Conservation (phyloP, 2,329 filamentous ascomycete species). For the Ceratocystis variospora region DNA sequence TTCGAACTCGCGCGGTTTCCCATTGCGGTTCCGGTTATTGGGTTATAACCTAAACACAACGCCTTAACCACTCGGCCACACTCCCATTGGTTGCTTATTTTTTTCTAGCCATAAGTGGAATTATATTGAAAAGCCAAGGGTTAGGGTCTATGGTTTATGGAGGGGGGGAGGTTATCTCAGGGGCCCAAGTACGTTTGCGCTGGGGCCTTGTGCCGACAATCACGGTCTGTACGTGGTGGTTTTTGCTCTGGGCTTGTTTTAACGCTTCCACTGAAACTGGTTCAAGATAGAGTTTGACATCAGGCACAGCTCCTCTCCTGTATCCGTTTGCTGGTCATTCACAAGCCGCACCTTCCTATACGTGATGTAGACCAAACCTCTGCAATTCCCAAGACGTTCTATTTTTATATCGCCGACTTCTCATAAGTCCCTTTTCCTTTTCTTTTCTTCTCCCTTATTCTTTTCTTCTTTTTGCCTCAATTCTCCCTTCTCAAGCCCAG, state of each 20-base stretch:
- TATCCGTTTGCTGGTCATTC: too few relatives aligned
- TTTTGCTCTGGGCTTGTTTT: background rate
- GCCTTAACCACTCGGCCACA: slow-evolving; percentile 44
- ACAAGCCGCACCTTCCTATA: background rate
- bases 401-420: background rate
- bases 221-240: background rate
- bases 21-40: slow-evolving; percentile 28
- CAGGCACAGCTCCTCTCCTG: too few relatives aligned
- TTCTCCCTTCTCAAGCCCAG: background rate
- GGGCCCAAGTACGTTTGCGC: background rate
- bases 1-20: slow-evolving; percentile 38
- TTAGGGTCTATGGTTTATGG: background rate
- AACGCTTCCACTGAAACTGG: background rate
- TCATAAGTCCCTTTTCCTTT: background rate
- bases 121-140: background rate
- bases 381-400: background rate
- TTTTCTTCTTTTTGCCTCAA: background rate
- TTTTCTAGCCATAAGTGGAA: too few relatives aligned
- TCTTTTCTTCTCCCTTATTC: background rate
- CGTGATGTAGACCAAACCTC: background rate
- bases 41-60: slow-evolving; percentile 36
- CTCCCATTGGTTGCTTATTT: slow-evolving; percentile 23
- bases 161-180: too few relatives aligned
- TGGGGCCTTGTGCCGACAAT: background rate
- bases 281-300: too few relatives aligned